phyloP scores from a whole-genome alignment of 192 early-diverging fungal genomes.

The Coemansia sp. region DNA sequence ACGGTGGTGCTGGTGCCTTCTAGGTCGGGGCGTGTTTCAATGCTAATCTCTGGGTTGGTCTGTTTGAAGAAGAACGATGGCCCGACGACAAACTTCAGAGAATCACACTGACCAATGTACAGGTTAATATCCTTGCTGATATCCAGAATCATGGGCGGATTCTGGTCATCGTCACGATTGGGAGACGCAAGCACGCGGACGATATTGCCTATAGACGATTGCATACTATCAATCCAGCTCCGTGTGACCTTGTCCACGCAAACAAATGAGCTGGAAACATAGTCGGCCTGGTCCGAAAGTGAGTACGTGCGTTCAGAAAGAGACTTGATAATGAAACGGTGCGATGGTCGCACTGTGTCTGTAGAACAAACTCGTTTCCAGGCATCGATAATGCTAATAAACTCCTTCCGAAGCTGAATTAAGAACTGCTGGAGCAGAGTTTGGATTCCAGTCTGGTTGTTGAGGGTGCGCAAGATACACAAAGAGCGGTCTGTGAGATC shows the following conservation, averaged over 20 bases:
- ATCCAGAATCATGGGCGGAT: not conserved
- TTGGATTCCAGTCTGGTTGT: slow-evolving; percentile 11
- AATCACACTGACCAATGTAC: not conserved
- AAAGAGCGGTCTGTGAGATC: slow-evolving; percentile 15
- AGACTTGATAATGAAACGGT: slow-evolving; percentile 6
- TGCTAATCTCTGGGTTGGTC: slow-evolving; percentile 22
- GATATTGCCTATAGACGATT: not conserved
- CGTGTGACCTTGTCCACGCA: slow-evolving; percentile 19
- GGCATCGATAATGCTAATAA: slow-evolving; percentile 15
- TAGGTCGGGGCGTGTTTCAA: slow-evolving; percentile 39
- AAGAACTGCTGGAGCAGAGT: slow-evolving; percentile 31
- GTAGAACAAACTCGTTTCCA: slow-evolving; percentile 7
- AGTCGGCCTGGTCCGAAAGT: slow-evolving; percentile 17
- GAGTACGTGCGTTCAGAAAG: slow-evolving; percentile 12
- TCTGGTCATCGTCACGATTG: not conserved
- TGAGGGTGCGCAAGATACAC: slow-evolving; percentile 16
- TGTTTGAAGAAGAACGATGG: slow-evolving; percentile 33
- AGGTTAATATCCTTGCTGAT: not conserved
- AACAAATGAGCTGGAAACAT: slow-evolving; percentile 14
- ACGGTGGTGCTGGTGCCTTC: slow-evolving; percentile 13
- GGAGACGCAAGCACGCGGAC: not conserved
- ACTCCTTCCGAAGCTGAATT: slow-evolving; percentile 35
- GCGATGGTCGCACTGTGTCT: slow-evolving; percentile 10
- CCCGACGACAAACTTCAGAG: slow-evolving; percentile 20
- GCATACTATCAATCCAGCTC: slow-evolving; percentile 24